Evolutionary conservation across 345 rosid species (phyloP).

Genomic region (Brassica incana): DNA sequence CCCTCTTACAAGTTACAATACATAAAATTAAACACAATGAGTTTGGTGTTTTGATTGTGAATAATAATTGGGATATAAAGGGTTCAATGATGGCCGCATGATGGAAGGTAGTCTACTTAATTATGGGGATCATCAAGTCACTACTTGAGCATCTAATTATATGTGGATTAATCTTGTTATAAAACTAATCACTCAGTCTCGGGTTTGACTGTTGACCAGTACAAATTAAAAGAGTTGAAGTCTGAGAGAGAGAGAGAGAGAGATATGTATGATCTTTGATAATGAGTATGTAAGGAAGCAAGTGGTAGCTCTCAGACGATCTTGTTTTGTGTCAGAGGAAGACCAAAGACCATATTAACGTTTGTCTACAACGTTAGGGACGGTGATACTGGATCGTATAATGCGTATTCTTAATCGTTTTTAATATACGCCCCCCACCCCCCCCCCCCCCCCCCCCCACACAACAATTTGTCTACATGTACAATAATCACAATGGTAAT

Average conservation of each 20-base stretch:
- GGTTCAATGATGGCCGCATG: slow-evolving; percentile 31
- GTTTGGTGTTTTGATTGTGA: slow-evolving; percentile 8
- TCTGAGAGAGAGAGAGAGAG: neutral
- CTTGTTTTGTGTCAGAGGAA: slow-evolving; percentile 34
- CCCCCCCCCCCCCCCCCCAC: neutral
- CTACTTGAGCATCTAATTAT: neutral
- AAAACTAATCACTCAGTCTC: slow-evolving; percentile 3
- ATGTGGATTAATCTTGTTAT: neutral
- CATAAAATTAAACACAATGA: neutral
- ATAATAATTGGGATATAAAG: slow-evolving; percentile 2
- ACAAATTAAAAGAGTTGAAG: slow-evolving; percentile 13
- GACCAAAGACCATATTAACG: slow-evolving; percentile 31
- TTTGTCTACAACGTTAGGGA: slow-evolving; percentile 36
- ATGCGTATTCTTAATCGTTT: neutral
- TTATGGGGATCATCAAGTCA: slow-evolving; percentile 10
- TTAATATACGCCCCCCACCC: neutral
- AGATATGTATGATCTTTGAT: slow-evolving; percentile 8
- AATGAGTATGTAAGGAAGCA: slow-evolving; percentile 33
- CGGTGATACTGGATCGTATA: slow-evolving; percentile 37
- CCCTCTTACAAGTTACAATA: too few relatives aligned
- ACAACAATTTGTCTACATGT: neutral
- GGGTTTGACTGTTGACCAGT: slow-evolving; percentile 33
- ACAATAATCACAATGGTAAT: neutral
- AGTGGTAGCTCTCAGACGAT: slow-evolving; percentile 34
- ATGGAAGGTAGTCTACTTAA: slow-evolving; percentile 23